Conservation (phyloP, 805 yeast genomes). For the Suhomyces sp. region DNA sequence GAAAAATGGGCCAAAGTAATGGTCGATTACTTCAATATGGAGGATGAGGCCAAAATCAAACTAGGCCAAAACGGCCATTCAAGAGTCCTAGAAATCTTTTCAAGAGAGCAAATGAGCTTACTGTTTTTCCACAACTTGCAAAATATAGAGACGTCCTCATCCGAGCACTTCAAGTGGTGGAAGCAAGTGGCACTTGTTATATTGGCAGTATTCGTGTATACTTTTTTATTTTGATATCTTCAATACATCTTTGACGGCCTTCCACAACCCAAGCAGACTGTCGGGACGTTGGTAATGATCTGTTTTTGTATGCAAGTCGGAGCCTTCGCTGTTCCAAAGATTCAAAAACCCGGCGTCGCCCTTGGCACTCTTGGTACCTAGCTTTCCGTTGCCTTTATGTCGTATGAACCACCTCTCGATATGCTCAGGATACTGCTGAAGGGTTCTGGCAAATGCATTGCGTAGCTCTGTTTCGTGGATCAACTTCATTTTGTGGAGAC, state of each 20-base stretch:
- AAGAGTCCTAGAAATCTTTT: constrained; percentile 40
- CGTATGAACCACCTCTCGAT: constrained; percentile 16
- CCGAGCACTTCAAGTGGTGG: constrained; percentile 9
- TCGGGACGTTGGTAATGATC: not conserved
- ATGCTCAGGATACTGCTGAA: constrained; percentile 11
- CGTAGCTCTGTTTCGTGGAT: constrained; percentile 24
- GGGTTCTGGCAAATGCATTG: constrained; percentile 15
- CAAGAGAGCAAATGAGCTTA: constrained; percentile 44
- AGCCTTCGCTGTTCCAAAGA: constrained; percentile 6
- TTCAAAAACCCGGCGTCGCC: constrained; percentile 4
- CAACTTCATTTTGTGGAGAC: constrained; percentile 39
- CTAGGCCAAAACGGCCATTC: constrained; percentile 36
- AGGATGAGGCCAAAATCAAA: constrained; percentile 12
- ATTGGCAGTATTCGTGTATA: constrained; percentile 1
- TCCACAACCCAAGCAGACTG: constrained; percentile 21
- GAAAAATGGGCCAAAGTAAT: constrained; percentile 56
- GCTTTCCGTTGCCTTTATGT: not conserved
- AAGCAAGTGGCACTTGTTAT: constrained; percentile 8
- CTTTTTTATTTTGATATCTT: constrained; percentile 3
- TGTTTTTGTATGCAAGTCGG: constrained; percentile 8
- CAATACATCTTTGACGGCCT: constrained; percentile 28
- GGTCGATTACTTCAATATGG: constrained; percentile 27
- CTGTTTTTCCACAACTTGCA: constrained; percentile 21
- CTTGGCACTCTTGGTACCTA: not conserved
- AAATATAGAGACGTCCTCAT: not conserved